Conservation (phyloP, 2,329 filamentous ascomycete genomes). For the Neonectria faginata region DNA sequence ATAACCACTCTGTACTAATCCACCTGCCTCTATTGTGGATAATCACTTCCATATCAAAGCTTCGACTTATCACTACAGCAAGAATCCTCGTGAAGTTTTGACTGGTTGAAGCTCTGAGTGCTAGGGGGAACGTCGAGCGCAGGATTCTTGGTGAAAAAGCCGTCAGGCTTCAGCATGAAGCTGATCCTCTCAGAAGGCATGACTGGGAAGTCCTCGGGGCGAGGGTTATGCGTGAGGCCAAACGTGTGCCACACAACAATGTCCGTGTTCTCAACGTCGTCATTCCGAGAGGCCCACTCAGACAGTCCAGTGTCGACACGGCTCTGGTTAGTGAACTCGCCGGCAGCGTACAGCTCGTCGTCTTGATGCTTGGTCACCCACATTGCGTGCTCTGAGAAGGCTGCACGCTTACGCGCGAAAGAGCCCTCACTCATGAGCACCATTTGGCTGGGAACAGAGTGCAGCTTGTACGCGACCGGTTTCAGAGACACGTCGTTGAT, state of each 20-base stretch:
- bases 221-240: conserved; percentile 80
- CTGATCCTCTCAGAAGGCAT: conserved; percentile 70
- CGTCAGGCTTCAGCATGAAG: conserved; percentile 60
- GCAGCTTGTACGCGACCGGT: conserved; percentile 56
- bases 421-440: conserved; percentile 33
- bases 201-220: conserved; percentile 65
- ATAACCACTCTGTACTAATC: neutral
- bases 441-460: conserved; percentile 57
- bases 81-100: conserved; percentile 2
- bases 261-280: conserved; percentile 78
- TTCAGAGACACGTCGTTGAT: conserved; percentile 49
- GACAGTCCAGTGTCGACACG: conserved; percentile 40
- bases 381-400: conserved; percentile 34
- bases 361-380: conserved; percentile 63
- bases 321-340: conserved; percentile 55
- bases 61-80: conserved; percentile 11
- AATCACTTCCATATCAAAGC: neutral
- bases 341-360: conserved; percentile 61
- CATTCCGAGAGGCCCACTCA: conserved; percentile 37
- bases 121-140: conserved; percentile 52
- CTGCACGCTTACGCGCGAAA: conserved; percentile 13
- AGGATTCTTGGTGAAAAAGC: conserved; percentile 63
- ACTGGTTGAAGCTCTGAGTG: conserved; percentile 10
- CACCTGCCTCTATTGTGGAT: neutral
- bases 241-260: conserved; percentile 92